Evolutionary conservation across 768 basidiomycete genomes (phyloP).

Genomic region (Mycena albidolilacea): DNA sequence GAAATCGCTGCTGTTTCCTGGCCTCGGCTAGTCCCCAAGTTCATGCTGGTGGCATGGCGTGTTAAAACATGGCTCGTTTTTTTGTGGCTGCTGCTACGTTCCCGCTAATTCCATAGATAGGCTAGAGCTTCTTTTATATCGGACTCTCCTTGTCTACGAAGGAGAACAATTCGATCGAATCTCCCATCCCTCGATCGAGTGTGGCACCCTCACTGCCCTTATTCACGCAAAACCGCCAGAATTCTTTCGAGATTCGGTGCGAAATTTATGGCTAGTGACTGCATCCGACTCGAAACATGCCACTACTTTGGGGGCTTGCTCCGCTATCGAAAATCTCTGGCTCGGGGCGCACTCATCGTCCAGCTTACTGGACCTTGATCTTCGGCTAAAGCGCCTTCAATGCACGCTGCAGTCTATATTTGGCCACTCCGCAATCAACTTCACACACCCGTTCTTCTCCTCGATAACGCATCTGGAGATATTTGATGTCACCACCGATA

Average conservation of each 20-base stretch:
- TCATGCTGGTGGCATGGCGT: constrained; percentile 6
- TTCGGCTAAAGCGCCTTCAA: neutral
- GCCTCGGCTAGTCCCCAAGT: neutral
- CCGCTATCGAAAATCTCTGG: neutral
- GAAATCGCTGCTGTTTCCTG: neutral
- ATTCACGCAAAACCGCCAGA: neutral
- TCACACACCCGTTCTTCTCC: neutral
- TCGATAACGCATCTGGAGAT: constrained; percentile 4
- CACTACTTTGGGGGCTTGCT: neutral
- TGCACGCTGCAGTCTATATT: neutral
- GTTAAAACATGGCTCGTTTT: neutral
- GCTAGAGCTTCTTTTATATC: neutral
- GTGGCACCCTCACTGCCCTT: neutral
- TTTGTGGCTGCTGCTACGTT: too few species aligned
- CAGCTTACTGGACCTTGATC: neutral
- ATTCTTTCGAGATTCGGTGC: neutral
- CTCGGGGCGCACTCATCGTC: neutral
- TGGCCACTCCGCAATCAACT: neutral
- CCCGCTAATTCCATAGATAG: neutral
- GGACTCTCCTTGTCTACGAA: neutral
- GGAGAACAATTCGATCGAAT: neutral
- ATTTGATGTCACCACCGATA: neutral
- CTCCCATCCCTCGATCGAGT: neutral
- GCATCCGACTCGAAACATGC: neutral
- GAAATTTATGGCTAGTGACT: neutral